Conservation (phyloP, 1,284 basidiomycete species). For the Marasmius oreades region DNA sequence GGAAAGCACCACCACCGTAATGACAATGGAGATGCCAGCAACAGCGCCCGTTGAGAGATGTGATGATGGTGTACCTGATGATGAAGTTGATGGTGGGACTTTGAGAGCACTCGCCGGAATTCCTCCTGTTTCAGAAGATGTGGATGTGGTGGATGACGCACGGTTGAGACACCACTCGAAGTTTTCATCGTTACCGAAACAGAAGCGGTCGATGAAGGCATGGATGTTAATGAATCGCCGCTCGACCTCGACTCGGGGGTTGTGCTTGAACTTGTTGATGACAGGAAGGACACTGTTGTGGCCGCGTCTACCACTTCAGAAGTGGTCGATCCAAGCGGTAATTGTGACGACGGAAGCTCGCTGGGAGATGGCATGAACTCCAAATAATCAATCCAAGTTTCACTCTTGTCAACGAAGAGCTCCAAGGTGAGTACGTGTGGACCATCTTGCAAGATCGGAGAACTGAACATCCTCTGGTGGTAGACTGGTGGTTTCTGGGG, state of each 20-base stretch:
- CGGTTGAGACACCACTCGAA: too few relatives aligned
- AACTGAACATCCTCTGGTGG: neutral
- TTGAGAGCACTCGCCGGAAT: neutral
- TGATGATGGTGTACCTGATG: neutral
- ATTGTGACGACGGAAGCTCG: too few relatives aligned
- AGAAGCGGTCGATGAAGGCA: too few relatives aligned
- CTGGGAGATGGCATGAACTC: neutral
- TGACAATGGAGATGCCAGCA: neutral
- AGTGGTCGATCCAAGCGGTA: too few relatives aligned
- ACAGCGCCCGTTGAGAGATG: neutral
- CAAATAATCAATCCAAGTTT: neutral
- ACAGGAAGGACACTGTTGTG: too few relatives aligned
- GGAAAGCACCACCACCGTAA: neutral
- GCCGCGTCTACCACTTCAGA: too few relatives aligned
- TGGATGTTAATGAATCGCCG: too few relatives aligned
- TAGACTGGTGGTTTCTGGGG: neutral
- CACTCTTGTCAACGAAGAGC: neutral
- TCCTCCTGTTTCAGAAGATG: too few relatives aligned
- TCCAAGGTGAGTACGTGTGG: neutral
- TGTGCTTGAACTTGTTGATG: too few relatives aligned
- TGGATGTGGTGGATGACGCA: too few relatives aligned
- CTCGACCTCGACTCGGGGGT: too few relatives aligned
- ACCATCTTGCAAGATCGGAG: neutral
- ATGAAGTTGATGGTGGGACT: neutral
- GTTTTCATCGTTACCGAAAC: too few relatives aligned